phyloP scores from a whole-genome alignment of 169 alveolate species.

The Plasmodium falciparum region DNA sequence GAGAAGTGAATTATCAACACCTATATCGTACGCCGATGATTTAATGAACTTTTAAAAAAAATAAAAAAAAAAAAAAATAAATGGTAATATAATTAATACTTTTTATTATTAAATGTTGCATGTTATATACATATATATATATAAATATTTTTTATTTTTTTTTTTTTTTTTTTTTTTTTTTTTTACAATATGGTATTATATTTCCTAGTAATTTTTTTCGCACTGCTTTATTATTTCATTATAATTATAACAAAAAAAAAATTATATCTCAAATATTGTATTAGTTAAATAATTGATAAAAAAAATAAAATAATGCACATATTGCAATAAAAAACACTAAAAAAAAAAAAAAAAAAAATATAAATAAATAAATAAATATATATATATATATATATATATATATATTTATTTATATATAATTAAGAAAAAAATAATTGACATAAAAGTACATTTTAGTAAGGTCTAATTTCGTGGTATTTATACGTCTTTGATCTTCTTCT shows the following conservation, averaged over 20 bases:
- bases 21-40: constrained; percentile 77
- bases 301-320: too few relatives aligned
- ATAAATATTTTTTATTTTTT: too few relatives aligned
- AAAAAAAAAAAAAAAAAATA: too few relatives aligned
- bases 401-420: not conserved
- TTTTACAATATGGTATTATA: too few relatives aligned
- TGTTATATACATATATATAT: too few relatives aligned
- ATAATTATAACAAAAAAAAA: too few relatives aligned
- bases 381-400: not conserved
- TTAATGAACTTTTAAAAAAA: constrained; percentile 58
- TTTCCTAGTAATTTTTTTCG: too few relatives aligned
- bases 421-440: not conserved
- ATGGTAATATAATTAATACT: not conserved
- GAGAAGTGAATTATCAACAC: constrained; percentile 68
- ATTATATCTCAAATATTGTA: too few relatives aligned
- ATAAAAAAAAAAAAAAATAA: not conserved
- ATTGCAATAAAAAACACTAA: too few relatives aligned
- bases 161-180: too few relatives aligned
- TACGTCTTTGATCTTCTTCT: constrained; percentile 88
- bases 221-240: too few relatives aligned
- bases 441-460: constrained; percentile 65
- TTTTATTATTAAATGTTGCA: not conserved
- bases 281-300: too few relatives aligned
- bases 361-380: not conserved
- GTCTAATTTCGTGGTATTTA: constrained; percentile 83